phyloP scores from a whole-genome alignment of 768 basidiomycete genomes.

The Asterophora lycoperdoides region DNA sequence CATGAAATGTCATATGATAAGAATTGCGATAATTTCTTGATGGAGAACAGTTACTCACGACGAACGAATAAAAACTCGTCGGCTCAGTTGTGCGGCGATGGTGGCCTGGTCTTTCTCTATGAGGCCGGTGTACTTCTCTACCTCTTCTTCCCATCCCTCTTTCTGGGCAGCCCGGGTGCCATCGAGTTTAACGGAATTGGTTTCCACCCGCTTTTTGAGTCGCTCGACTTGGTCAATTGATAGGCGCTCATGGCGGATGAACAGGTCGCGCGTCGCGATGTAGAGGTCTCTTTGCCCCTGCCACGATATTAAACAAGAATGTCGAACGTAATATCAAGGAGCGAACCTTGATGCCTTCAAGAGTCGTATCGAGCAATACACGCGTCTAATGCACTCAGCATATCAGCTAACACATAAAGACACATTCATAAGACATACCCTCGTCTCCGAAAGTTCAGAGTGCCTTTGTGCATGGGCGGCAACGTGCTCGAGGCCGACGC shows the following conservation, averaged over 20 bases:
- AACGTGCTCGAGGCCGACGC: conserved; percentile 63
- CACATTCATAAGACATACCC: conserved; percentile 43
- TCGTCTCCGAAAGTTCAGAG: conserved; percentile 68
- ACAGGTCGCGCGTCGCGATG: conserved; percentile 80
- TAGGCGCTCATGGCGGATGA: conserved; percentile 83
- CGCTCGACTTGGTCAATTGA: conserved; percentile 86
- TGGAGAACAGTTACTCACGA: conserved; percentile 47
- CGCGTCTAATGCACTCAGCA: conserved; percentile 44
- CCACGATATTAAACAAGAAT: not conserved
- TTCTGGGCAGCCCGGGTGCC: conserved; percentile 63
- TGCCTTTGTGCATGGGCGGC: conserved; percentile 65
- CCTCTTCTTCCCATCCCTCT: conserved; percentile 84
- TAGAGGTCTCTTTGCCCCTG: conserved; percentile 83
- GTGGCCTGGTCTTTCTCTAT: conserved; percentile 86
- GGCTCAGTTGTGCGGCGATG: conserved; percentile 67
- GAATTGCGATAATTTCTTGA: not conserved
- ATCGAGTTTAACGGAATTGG: conserved; percentile 72
- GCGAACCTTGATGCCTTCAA: conserved; percentile 73
- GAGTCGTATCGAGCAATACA: conserved; percentile 56
- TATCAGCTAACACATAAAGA: not conserved
- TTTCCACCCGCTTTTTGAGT: conserved; percentile 81
- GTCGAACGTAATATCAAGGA: not conserved
- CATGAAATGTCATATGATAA: not conserved
- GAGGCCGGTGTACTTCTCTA: conserved; percentile 61
- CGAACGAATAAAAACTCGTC: conserved; percentile 84